Base-by-base conservation (phyloP, 495 filamentous ascomycete species). In the Penicillium antarcticum region DNA sequence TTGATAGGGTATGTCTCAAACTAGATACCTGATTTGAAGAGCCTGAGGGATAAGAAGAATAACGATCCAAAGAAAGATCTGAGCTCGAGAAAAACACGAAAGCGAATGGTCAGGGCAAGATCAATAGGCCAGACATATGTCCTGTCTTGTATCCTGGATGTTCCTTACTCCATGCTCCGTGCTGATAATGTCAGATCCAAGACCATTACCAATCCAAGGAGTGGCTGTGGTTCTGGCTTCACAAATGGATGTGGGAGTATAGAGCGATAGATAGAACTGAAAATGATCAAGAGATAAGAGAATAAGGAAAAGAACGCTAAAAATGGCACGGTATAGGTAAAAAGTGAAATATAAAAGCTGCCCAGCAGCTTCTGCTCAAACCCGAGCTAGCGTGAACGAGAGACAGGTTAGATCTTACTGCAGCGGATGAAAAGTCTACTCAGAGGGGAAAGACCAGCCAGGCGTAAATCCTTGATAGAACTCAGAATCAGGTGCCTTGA, bases 381-480 rank as follows among this genome's bases (percentile, higher is more conserved):
- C 24, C 7, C 13, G 19, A 32, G 34, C 7, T 34, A 11, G 34
- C 29, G 9, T 23, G 37, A 36, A 37, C 33, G 14, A 45, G 16
- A 16, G 23, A 31, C 6, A 9, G 12, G 32, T 19, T 26, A 49
- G 13, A 16, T 23, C 41, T 19, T 29, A 45, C 13, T 24, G 14
- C n/a, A 34, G 19, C 3, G 18, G 10, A 48, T 24, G 14, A 39
- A 21, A 37, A 16, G 45, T 42, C 54, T 61, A 69, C 34, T 58
- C 61, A 34, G 61, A 63, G 5, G 66, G 62, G 41, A 68, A 73
- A 33, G 50, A 52, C 70, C 70, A 73, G 16, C 54, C 57, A 17
- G 70, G 45, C 11, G 66, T 45, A 42, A 68, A 56, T 7, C 59
- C 49, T 39, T 53, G 56, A 32, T 68, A 71, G 31, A 62, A 56